Conservation (phyloP, 192 early-diverging fungal species). For the Pilaira anomala region DNA sequence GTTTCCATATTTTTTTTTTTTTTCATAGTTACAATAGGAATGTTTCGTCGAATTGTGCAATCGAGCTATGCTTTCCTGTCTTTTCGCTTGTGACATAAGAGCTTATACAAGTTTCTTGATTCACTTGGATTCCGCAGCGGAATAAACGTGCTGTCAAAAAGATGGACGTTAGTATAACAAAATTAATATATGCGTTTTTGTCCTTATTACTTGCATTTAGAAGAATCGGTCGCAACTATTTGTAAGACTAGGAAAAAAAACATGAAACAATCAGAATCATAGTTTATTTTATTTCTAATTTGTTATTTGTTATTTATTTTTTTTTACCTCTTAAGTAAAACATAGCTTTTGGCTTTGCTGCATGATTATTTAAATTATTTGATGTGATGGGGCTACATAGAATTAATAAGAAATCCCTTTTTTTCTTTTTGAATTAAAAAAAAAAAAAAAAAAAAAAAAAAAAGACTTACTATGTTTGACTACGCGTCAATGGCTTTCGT, state of each 20-base stretch:
- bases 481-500: conserved; percentile 10
- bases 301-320: not conserved
- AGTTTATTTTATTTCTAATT: no score
- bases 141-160: conserved; percentile 18
- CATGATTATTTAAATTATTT: not conserved
- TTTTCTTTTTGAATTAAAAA: no score
- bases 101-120: conserved; percentile 28
- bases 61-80: conserved; percentile 26
- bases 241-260: conserved; percentile 18
- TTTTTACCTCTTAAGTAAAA: conserved; percentile 31
- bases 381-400: no score
- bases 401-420: no score
- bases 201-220: conserved; percentile 27
- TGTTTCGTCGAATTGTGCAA: conserved; percentile 34
- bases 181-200: not conserved
- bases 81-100: conserved; percentile 19
- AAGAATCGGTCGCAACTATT: conserved; percentile 27
- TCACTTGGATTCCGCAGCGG: conserved; percentile 25
- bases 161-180: not conserved
- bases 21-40: conserved; percentile 30
- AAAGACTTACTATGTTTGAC: conserved; percentile 12
- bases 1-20: no score
- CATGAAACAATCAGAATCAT: not conserved
- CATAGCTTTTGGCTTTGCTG: conserved; percentile 29
- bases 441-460: not conserved